phyloP scores from a whole-genome alignment of 345 rosid species.

The Salix suchowensis region DNA sequence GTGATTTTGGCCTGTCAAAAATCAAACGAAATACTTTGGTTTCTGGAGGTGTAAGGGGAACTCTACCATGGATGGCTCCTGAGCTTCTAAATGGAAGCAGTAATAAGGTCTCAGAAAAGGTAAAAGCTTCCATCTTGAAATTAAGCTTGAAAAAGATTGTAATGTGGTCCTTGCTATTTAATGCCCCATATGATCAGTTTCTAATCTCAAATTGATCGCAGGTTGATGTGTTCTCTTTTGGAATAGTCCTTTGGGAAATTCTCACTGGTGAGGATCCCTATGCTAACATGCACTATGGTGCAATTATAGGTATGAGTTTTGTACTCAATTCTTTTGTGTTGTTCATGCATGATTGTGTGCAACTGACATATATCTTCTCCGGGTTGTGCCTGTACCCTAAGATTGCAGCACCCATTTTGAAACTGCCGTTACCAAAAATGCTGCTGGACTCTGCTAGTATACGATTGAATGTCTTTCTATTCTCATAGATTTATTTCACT shows the following conservation, averaged over 20 bases:
- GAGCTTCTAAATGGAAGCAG: slow-evolving; percentile 74
- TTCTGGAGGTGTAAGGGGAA: slow-evolving; percentile 84
- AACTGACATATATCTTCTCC: background rate
- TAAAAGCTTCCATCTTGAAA: slow-evolving; percentile 18
- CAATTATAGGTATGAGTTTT: slow-evolving; percentile 62
- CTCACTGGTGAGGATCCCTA: slow-evolving; percentile 87
- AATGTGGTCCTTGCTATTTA: background rate
- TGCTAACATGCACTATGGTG: slow-evolving; percentile 79
- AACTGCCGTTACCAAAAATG: background rate
- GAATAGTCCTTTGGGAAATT: slow-evolving; percentile 85
- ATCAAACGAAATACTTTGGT: slow-evolving; percentile 77
- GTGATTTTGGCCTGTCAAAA: slow-evolving; percentile 84
- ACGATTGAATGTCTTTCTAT: background rate
- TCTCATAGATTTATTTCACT: background rate
- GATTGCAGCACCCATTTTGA: background rate
- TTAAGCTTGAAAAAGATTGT: background rate
- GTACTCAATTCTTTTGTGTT: background rate
- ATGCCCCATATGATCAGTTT: background rate
- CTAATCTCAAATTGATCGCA: slow-evolving; percentile 20
- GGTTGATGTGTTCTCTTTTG: slow-evolving; percentile 85
- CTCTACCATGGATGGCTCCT: slow-evolving; percentile 91
- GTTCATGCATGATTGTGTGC: background rate
- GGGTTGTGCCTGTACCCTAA: background rate
- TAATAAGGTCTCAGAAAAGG: slow-evolving; percentile 83
- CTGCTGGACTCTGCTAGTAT: background rate